These are phyloP conservation scores for Dichotomocladium elegans DNA, from an alignment of 371 early-diverging fungal genomes.

Conservation along the genomic window DNA sequence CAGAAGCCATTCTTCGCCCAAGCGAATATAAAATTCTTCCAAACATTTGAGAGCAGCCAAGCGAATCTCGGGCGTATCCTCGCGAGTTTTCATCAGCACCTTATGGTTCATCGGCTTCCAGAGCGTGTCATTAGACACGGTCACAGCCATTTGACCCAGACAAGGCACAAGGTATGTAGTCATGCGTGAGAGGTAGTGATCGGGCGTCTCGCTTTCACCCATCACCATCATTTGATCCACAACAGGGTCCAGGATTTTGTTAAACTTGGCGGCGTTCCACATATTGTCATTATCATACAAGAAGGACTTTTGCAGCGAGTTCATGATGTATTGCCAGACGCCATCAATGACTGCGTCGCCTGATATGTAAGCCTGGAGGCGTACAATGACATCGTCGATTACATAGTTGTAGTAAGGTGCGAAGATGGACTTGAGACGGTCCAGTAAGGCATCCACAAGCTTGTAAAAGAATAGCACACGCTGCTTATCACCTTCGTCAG, in stretches of 20 bases:
- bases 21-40: constrained; percentile 76
- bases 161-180: constrained; percentile 71
- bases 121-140: constrained; percentile 71
- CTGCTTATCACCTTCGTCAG: constrained; percentile 40
- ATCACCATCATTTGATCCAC: constrained; percentile 72
- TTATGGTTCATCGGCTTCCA: constrained; percentile 89
- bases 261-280: constrained; percentile 72
- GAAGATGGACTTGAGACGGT: constrained; percentile 78
- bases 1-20: constrained; percentile 90
- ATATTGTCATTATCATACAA: constrained; percentile 67
- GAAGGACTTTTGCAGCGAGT: constrained; percentile 66
- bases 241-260: constrained; percentile 66
- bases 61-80: constrained; percentile 70
- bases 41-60: constrained; percentile 67
- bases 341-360: constrained; percentile 41
- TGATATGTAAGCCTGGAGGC: constrained; percentile 50
- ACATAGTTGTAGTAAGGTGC: constrained; percentile 82
- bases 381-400: constrained; percentile 65
- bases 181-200: constrained; percentile 52
- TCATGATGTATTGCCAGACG: constrained; percentile 59
- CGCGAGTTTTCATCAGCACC: constrained; percentile 74
- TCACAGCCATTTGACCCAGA: constrained; percentile 79
- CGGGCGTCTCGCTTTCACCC: constrained; percentile 31
- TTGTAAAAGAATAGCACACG: constrained; percentile 80
- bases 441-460: constrained; percentile 66